Evolutionary conservation across 805 yeast genomes (phyloP).

Genomic region (Saccharomycodes ludwigii): DNA sequence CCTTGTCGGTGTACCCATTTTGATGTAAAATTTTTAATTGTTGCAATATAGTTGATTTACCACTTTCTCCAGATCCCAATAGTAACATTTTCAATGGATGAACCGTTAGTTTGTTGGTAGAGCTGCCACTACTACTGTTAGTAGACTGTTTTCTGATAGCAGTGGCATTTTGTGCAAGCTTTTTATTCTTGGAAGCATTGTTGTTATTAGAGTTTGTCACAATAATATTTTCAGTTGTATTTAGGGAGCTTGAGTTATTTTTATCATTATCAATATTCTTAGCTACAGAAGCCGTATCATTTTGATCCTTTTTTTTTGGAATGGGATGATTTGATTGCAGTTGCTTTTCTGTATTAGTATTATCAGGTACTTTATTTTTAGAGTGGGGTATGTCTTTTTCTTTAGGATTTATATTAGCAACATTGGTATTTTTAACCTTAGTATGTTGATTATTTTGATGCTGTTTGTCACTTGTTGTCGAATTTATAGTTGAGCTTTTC

Average conservation of each 20-base stretch:
- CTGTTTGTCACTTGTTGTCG: not conserved
- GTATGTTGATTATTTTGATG: not conserved
- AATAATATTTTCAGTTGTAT: not conserved
- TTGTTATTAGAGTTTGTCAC: not conserved
- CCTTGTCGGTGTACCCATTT: conserved; percentile 33
- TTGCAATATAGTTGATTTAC: conserved; percentile 29
- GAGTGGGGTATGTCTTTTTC: not conserved
- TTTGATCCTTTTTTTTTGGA: too few relatives aligned
- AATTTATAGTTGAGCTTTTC: not conserved
- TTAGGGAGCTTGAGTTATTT: not conserved
- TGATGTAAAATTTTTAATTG: conserved; percentile 24
- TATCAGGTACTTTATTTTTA: not conserved
- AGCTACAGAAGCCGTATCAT: not conserved
- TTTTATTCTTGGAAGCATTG: too few relatives aligned
- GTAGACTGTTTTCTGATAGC: too few relatives aligned
- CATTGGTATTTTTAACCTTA: not conserved
- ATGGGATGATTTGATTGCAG: not conserved
- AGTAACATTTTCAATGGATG: conserved; percentile 51
- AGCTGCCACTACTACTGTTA: not conserved
- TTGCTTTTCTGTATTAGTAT: not conserved
- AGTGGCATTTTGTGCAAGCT: too few relatives aligned
- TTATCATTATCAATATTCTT: not conserved
- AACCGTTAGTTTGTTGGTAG: not conserved
- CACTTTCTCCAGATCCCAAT: conserved; percentile 64
- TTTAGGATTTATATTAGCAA: conserved; percentile 1